Evolutionary conservation across 1,284 basidiomycete species (phyloP).

Genomic region (Athelia psychrophila): DNA sequence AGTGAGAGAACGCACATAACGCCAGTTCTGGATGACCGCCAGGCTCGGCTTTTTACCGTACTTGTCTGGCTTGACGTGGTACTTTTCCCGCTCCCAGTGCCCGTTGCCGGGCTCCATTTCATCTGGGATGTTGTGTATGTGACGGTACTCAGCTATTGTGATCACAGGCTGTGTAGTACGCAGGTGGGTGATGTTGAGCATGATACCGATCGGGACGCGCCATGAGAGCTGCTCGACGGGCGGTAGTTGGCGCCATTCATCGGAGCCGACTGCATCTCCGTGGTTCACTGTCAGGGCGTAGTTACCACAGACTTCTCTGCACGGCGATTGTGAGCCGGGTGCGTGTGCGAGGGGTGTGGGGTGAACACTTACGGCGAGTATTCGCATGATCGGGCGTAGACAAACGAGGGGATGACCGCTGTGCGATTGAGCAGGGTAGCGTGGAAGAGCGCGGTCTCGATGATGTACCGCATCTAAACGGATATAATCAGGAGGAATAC

Average conservation of each 20-base stretch:
- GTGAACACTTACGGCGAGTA: constrained; percentile 21
- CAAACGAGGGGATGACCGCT: constrained; percentile 33
- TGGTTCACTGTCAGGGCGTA: constrained; percentile 33
- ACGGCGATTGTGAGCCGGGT: background rate
- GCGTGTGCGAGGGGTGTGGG: background rate
- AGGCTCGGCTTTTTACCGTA: constrained; percentile 22
- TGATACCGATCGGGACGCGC: constrained; percentile 34
- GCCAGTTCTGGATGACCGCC: constrained; percentile 32
- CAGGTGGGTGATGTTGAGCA: constrained; percentile 46
- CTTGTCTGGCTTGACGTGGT: constrained; percentile 18
- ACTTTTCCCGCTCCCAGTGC: constrained; percentile 30
- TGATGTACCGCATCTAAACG: constrained; percentile 35
- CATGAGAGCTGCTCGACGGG: constrained; percentile 39
- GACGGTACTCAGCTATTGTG: constrained; percentile 38
- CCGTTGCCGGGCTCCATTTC: constrained; percentile 33
- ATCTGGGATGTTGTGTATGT: constrained; percentile 33
- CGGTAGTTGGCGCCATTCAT: constrained; percentile 39
- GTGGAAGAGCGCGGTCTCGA: constrained; percentile 36
- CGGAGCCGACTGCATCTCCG: constrained; percentile 29
- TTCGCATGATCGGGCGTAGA: constrained; percentile 39
- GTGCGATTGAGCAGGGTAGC: constrained; percentile 34
- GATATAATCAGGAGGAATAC: background rate
- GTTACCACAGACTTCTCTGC: constrained; percentile 24
- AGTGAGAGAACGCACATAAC: constrained; percentile 7
- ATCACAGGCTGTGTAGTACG: constrained; percentile 35